Conservation (phyloP, 306 rosid genomes). For the Cucurbita pepo region DNA sequence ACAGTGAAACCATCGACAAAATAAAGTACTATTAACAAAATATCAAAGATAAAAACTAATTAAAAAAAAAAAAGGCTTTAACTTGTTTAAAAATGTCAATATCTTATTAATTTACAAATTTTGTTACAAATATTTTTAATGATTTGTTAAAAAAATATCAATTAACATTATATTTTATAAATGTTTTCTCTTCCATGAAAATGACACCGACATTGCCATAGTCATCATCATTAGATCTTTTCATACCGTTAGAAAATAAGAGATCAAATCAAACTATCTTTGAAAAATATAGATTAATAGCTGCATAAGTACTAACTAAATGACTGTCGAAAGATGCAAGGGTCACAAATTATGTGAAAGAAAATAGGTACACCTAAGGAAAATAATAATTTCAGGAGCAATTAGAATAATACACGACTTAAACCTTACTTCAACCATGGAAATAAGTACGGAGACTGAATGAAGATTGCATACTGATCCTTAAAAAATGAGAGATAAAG, state of each 20-base stretch:
- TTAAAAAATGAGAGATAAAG: not conserved
- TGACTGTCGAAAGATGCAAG: not conserved
- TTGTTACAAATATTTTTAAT: not conserved
- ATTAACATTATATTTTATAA: not conserved
- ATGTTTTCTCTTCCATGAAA: not conserved
- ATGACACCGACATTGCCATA: not conserved
- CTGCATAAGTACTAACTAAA: not conserved
- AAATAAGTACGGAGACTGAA: not conserved
- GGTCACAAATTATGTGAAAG: not conserved
- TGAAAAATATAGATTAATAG: not conserved
- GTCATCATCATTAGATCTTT: not conserved
- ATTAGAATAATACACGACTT: not conserved
- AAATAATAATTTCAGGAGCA: not conserved
- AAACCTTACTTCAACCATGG: not conserved
- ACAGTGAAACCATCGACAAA: not conserved
- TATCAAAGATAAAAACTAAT: not conserved
- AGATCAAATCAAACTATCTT: not conserved
- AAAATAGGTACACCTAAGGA: not conserved
- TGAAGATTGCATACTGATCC: conserved; percentile 5
- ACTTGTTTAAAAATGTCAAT: not conserved
- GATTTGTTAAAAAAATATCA: not conserved
- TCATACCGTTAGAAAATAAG: not conserved
- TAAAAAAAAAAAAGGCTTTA: not conserved
- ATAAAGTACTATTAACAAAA: not conserved
- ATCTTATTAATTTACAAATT: not conserved